A percentile compares a stretch with the other conserved stretches of the same genome.
Evolutionary conservation across 129 eudicot genomes (phyloP).

Genomic region (Artemisia argyi): DNA sequence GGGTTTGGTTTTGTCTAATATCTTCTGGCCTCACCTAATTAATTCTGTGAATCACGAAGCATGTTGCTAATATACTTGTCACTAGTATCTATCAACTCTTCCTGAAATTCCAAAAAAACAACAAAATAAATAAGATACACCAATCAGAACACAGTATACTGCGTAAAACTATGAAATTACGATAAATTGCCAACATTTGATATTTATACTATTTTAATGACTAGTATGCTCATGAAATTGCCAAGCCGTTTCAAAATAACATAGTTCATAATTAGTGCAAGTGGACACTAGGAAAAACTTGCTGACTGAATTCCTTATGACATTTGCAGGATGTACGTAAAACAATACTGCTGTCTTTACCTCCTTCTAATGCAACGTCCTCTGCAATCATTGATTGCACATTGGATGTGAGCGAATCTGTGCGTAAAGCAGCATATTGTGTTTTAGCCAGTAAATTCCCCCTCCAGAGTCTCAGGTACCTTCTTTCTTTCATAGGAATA

Average conservation of each 20-base stretch:
- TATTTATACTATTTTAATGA: neutral
- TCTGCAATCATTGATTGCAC: conserved; percentile 75
- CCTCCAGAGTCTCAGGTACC: conserved; percentile 92
- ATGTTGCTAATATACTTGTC: neutral
- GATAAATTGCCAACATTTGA: neutral
- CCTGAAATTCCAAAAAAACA: neutral
- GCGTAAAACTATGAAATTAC: neutral
- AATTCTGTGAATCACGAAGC: neutral
- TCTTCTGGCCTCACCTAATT: too few species aligned
- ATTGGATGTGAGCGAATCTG: conserved; percentile 83
- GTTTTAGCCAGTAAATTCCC: conserved; percentile 91
- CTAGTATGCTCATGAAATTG: neutral
- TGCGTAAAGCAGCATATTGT: conserved; percentile 80
- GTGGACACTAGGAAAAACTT: neutral
- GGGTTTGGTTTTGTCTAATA: too few species aligned
- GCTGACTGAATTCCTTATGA: neutral
- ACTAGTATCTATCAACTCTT: neutral
- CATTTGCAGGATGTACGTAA: conserved; percentile 88
- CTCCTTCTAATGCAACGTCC: conserved; percentile 76
- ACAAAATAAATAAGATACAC: neutral
- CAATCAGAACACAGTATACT: too few species aligned
- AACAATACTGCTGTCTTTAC: conserved; percentile 75
- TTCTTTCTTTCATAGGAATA: conserved; percentile 3
- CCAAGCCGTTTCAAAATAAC: neutral
- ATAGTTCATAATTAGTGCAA: neutral